Percentiles rank a stretch among this genome's conserved stretches.
phyloP scores from a whole-genome alignment of 176 grass and related monocot species.

The Triticum turgidum region DNA sequence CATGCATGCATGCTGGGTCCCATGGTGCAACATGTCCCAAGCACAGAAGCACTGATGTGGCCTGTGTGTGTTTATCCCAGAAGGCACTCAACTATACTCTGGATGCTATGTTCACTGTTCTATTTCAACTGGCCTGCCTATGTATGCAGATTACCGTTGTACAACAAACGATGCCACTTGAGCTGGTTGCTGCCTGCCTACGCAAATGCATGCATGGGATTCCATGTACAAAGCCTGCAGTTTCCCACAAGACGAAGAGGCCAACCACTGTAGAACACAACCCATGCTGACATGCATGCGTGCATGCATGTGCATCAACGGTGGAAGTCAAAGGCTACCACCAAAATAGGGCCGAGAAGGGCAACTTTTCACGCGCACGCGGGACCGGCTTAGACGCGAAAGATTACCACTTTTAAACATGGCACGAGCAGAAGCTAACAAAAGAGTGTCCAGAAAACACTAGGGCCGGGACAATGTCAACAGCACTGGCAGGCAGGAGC shows the following conservation, averaged over 20 bases:
- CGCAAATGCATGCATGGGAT: slow-evolving; percentile 1
- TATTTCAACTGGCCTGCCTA: neutral
- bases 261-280: neutral
- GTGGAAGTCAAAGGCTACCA: neutral
- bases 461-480: neutral
- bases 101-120: no score
- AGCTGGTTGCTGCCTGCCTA: neutral
- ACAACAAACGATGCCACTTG: neutral
- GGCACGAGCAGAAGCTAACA: slow-evolving; percentile 16
- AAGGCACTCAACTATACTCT: no score
- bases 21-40: no score
- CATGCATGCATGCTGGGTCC: no score
- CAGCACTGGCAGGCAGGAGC: neutral
- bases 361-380: neutral
- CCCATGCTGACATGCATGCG: neutral
- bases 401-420: slow-evolving; percentile 18
- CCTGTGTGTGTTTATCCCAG: no score
- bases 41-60: no score
- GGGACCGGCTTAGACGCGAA: neutral
- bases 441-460: neutral
- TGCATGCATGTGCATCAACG: neutral
- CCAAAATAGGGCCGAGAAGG: neutral
- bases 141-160: no score
- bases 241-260: neutral
- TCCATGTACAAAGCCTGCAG: slow-evolving; percentile 6